These are phyloP conservation scores for Prunus mume DNA, from an alignment of 306 rosid species.

Conservation along the genomic window DNA sequence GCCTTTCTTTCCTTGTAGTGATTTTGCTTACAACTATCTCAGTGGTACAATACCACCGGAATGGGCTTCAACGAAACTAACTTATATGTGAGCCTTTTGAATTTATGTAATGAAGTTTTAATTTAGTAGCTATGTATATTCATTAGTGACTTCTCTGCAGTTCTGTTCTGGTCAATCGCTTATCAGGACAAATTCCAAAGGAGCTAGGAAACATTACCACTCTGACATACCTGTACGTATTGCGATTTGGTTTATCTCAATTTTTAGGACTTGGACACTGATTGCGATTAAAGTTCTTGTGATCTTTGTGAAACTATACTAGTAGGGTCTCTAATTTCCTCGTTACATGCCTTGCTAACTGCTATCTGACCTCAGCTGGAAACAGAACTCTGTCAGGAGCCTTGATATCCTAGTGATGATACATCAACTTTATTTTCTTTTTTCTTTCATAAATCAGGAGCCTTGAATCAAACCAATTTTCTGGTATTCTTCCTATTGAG, in stretches of 20 bases:
- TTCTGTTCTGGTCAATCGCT: constrained; percentile 23
- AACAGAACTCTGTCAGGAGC: neutral
- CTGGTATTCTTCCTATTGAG: constrained; percentile 35
- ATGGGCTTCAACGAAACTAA: constrained; percentile 27
- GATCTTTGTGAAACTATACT: neutral
- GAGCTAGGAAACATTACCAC: constrained; percentile 26
- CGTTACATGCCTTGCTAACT: neutral
- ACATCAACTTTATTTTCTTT: neutral
- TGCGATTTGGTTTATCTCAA: neutral
- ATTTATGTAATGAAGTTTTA: neutral
- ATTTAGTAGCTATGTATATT: neutral
- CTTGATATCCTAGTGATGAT: neutral
- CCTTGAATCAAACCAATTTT: constrained; percentile 36
- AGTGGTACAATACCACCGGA: constrained; percentile 20
- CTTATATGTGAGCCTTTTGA: constrained; percentile 14
- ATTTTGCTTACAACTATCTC: constrained; percentile 31
- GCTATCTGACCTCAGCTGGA: neutral
- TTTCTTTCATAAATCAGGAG: constrained; percentile 12
- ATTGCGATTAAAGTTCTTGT: neutral
- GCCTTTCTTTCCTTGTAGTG: constrained; percentile 10
- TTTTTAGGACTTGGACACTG: neutral
- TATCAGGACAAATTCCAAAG: constrained; percentile 31
- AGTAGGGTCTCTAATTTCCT: neutral
- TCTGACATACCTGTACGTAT: constrained; percentile 30
- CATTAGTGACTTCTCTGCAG: constrained; percentile 6